A percentile compares a stretch with the other conserved stretches of the same genome.
These are phyloP conservation scores for Rutstroemia sydowiana DNA, from an alignment of 2,329 filamentous ascomycete species.

Conservation along the genomic window DNA sequence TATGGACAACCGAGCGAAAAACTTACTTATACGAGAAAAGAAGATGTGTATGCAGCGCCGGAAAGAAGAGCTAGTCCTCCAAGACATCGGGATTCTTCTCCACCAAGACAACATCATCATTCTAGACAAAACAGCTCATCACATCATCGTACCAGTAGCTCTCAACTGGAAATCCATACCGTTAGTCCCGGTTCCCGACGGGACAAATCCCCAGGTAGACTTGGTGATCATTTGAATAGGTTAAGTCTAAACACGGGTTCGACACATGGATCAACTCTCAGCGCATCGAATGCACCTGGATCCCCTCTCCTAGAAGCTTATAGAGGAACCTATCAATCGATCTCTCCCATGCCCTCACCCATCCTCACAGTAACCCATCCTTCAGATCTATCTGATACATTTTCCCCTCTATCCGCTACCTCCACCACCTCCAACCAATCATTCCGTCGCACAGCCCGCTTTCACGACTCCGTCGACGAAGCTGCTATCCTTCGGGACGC, in stretches of 20 bases:
- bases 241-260: constrained; percentile 25
- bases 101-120: background rate
- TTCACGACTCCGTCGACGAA: constrained; percentile 78
- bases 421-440: constrained; percentile 38
- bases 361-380: constrained; percentile 41
- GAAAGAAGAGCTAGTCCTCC: constrained; percentile 13
- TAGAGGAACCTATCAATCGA: constrained; percentile 86
- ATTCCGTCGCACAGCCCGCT: constrained; percentile 54
- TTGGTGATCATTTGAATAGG: constrained; percentile 25
- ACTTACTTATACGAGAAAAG: constrained; percentile 25
- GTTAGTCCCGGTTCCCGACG: constrained; percentile 25
- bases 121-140: constrained; percentile 8
- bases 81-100: constrained; percentile 7
- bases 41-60: constrained; percentile 9
- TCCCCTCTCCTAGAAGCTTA: constrained; percentile 90
- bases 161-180: constrained; percentile 21
- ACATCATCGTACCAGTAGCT: constrained; percentile 11
- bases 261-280: constrained; percentile 27
- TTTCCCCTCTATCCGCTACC: constrained; percentile 45
- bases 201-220: constrained; percentile 23
- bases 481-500: constrained; percentile 70
- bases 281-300: constrained; percentile 53
- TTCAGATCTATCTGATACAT: constrained; percentile 43
- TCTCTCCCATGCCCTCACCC: constrained; percentile 90
- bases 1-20: constrained; percentile 34